Evolutionary conservation across 805 yeast species (phyloP), one percentile per base, ranked within the genome.

Genomic region (Starmera pachycereana): DNA sequence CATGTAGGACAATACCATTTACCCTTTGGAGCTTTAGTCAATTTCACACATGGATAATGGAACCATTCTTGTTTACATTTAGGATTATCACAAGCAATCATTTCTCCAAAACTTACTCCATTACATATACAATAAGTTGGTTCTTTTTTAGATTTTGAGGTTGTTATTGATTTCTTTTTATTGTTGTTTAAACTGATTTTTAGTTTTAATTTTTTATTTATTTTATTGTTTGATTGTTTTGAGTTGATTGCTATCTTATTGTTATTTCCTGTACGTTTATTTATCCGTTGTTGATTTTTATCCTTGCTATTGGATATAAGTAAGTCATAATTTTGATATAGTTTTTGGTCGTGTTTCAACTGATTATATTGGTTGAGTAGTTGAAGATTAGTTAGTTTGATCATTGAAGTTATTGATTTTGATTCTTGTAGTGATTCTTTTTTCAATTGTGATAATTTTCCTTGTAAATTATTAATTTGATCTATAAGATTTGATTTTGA

Each of bases 51-150:
- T 33, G 71, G 68, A 66, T 82, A 81, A 60, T 84, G 94, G 54
- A 80, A 84, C 94, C 92, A 83, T 52, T 79, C 87, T 31, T 61
- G 68, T 43, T 74, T 65, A 61, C 97, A 89, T 31, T 74, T 69
- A 3, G 69, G 69, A 49, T 85, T 76, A 56, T 89, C 97, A 60
- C 97, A 90, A 0, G 90, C 96, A 45, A 90, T 72, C 97, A 90
- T 90, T 39, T 74, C 75, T 1, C 97, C 97, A 40, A 53, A 61
- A 7, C 75, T 66, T 1, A 61, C 63, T 5, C 61, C 58, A 6
- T 63, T 55, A 44, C 83, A 76, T 12, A 62, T 38, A 46, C 82
- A 76, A 47, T 72, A 76, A 1, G 12, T 18, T 35, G 29, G n/a
- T 33, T 32, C 18, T 30, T 36, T 16, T 32, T 37, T 30, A 28